Evolutionary conservation across 805 yeast species (phyloP), one percentile per base, ranked within the genome.

Genomic region (Saccharomycopsis sp.): DNA sequence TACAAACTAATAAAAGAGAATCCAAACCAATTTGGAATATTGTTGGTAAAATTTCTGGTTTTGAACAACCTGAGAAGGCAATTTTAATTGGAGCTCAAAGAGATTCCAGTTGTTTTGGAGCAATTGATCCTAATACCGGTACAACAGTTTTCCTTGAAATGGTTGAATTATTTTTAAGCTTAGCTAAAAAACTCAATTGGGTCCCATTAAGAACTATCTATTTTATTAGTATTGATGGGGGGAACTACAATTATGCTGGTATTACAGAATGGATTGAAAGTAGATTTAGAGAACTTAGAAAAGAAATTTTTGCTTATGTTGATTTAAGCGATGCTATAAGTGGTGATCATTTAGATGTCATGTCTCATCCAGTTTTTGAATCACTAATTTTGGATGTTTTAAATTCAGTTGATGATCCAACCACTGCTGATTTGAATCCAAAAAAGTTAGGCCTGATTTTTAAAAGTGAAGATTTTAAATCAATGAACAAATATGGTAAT

Each of bases 191-290:
- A 28, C 70, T 69, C 50, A 74, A 77, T 45, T 88, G 96, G 96
- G 63, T 66, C 34, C 96, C 97, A 0, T 58, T 86, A 30, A 70
- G 97, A 56, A 69, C 88, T 3, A 77, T 88, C 12, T 79, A 79
- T 52, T 87, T 88, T 60, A 74, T 76, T 0, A 83, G 95, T 1
- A 86, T 82, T 63, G 94, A 88, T 51, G 96, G 83, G 1, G 63
- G 81, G 0, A 76, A 78, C 46, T 86, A 80, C 52, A 87, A 87
- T 54, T 62, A 69, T 49, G 95, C 92, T 0, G 97, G 97, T 0
- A 68, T 84, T n/a, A 69, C 87, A 0, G 89, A 81, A 52, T 76
- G 88, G 70, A 66, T 79, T 5, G 83, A 80, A 49, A 61, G 66
- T 28, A 69, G 70, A 42, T 56, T 62, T n/a, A 68, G 70, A 19